Base-by-base conservation (phyloP, 2,329 filamentous ascomycete genomes). In the Trichocomaceae sp. region DNA sequence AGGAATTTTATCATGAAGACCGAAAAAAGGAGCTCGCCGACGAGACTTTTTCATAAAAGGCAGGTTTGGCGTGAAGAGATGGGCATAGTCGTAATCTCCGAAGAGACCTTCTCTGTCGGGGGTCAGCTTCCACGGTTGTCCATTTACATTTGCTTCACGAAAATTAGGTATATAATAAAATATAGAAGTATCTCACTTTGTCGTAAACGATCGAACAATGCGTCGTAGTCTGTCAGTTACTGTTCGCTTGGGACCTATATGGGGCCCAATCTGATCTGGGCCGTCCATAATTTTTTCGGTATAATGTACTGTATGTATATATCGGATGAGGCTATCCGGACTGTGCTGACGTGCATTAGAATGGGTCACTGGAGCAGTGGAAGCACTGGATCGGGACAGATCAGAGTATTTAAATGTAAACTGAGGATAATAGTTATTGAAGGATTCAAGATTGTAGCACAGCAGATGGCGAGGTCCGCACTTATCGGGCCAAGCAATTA, bases 21-120 rank as follows among this genome's bases (percentile, higher is more conserved):
- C 84, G 62, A 87, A 88, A 70, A 88, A 88, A 0, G 85, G 85
- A 2, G 83, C 80, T n/a, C 78, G 75, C 55, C 75, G 73, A 15
- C 74, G 75, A 8, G 74, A 64, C 68, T 81, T 83, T 66, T 81
- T 84, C 78, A 93, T 84, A 70, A 96, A 96, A 0, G 91, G 91
- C 20, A 96, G 72, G 61, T 88, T 90, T 1, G 80, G 88, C 20
- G 76, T 83, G 77, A 96, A 95, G 41, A 96, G 83, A 65, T 90
- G 93, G 35, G 70, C 87, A 79, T 96, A 96, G 78, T 96, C 87
- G 71, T 96, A 96, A 63, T 84, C 79, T 59, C 91, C 91, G 54
- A 96, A 71, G 23, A 96, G 79, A 12, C 91, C 91, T 1, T 90
- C 80, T 58, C 77, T 84, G 10, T 45, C 22, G 20, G 19, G 47